phyloP scores from a whole-genome alignment of 2,329 filamentous ascomycete species.

The Trichophyton rubrum region DNA sequence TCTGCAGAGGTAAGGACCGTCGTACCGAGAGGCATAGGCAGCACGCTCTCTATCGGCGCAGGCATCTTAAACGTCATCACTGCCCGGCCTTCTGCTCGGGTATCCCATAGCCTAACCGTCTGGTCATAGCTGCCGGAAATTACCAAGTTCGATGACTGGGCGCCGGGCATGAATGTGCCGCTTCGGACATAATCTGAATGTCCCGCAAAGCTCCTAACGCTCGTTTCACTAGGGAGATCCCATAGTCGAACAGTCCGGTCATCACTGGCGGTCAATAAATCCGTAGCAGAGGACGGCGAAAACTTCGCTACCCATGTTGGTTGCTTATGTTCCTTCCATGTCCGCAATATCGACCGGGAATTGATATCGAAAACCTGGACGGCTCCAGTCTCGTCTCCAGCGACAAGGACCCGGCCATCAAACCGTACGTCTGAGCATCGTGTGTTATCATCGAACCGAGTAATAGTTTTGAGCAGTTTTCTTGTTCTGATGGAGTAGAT shows the following conservation, averaged over 20 bases:
- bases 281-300: constrained; percentile 77
- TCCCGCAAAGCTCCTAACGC: constrained; percentile 66
- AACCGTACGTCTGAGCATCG: constrained; percentile 77
- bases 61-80: constrained; percentile 93
- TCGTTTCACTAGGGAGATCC: constrained; percentile 74
- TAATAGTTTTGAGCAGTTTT: constrained; percentile 86
- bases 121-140: constrained; percentile 90
- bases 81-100: constrained; percentile 53
- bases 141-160: constrained; percentile 53
- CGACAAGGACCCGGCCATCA: constrained; percentile 79
- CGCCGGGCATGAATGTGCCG: constrained; percentile 68
- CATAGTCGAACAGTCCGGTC: constrained; percentile 87
- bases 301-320: constrained; percentile 87
- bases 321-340: constrained; percentile 89
- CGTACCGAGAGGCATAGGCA: constrained; percentile 75
- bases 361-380: constrained; percentile 92
- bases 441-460: constrained; percentile 82
- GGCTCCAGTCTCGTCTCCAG: constrained; percentile 79
- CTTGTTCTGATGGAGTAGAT: constrained; percentile 86
- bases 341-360: constrained; percentile 83
- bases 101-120: constrained; percentile 89
- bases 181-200: constrained; percentile 87
- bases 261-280: constrained; percentile 78
- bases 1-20: constrained; percentile 74
- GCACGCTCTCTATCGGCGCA: constrained; percentile 77